A percentile compares a stretch with the other conserved stretches of the same genome.
phyloP scores from a whole-genome alignment of 2,329 filamentous ascomycete species.

The Septoria linicola region DNA sequence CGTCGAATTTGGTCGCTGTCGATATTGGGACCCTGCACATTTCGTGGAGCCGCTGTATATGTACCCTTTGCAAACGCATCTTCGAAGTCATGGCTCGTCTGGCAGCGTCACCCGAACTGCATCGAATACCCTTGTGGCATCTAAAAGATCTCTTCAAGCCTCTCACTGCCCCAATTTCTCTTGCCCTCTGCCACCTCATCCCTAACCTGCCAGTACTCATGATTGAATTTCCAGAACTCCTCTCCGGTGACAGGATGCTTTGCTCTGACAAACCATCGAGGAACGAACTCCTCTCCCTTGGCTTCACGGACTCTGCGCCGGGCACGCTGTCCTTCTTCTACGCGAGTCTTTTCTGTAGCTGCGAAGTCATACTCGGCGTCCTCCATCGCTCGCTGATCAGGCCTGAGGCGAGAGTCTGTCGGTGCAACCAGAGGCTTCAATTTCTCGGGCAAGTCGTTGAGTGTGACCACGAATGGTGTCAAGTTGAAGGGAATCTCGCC shows the following conservation, averaged over 20 bases:
- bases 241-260: constrained; percentile 79
- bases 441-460: constrained; percentile 89
- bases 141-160: constrained; percentile 73
- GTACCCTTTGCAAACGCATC: too few species aligned
- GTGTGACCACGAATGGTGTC: constrained; percentile 90
- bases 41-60: too few species aligned
- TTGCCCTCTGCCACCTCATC: constrained; percentile 63
- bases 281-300: constrained; percentile 75
- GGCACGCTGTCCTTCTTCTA: constrained; percentile 87
- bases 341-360: constrained; percentile 86
- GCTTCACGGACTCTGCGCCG: constrained; percentile 71
- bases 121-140: background rate
- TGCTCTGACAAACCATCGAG: constrained; percentile 79
- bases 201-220: constrained; percentile 80
- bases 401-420: constrained; percentile 87
- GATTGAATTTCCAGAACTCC: constrained; percentile 84
- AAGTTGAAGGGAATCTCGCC: constrained; percentile 83
- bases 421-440: constrained; percentile 76
- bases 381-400: constrained; percentile 97
- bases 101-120: too few species aligned
- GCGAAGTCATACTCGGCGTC: constrained; percentile 96
- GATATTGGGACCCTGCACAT: too few species aligned
- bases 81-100: too few species aligned
- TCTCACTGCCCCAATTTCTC: constrained; percentile 59
- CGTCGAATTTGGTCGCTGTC: too few species aligned